Conservation (phyloP, 371 early-diverging fungal genomes). For the Rhizopus sp. region DNA sequence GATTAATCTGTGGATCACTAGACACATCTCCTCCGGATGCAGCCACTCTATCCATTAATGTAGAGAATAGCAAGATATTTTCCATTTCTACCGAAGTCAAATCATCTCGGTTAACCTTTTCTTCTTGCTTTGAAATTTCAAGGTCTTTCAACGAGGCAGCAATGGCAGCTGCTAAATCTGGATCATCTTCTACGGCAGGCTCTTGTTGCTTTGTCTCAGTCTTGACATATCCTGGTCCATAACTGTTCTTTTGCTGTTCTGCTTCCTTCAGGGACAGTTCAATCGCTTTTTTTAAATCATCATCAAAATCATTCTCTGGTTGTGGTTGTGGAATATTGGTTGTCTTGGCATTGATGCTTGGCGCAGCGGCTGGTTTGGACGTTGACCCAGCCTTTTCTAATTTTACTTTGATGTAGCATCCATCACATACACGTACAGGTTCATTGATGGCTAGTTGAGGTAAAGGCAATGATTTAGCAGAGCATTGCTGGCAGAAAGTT, state of each 20-base stretch:
- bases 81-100: constrained; percentile 67
- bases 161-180: constrained; percentile 89
- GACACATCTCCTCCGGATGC: constrained; percentile 51
- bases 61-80: constrained; percentile 70
- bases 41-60: constrained; percentile 64
- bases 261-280: constrained; percentile 81
- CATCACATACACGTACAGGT: constrained; percentile 91
- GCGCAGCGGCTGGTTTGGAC: constrained; percentile 9
- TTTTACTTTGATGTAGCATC: constrained; percentile 76
- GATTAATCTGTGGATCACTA: constrained; percentile 64
- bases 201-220: constrained; percentile 15
- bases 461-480: constrained; percentile 78
- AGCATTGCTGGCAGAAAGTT: constrained; percentile 91
- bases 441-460: constrained; percentile 88
- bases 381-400: constrained; percentile 33
- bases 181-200: constrained; percentile 68
- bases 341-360: constrained; percentile 8
- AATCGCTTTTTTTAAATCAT: constrained; percentile 86
- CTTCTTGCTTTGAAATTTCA: constrained; percentile 17
- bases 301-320: constrained; percentile 65
- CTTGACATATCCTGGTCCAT: constrained; percentile 37
- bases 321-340: constrained; percentile 8
- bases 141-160: constrained; percentile 85
- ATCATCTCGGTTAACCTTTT: constrained; percentile 25
- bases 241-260: constrained; percentile 43